phyloP scores from a whole-genome alignment of 495 filamentous ascomycete genomes.

The Chlorociboria aeruginascens region DNA sequence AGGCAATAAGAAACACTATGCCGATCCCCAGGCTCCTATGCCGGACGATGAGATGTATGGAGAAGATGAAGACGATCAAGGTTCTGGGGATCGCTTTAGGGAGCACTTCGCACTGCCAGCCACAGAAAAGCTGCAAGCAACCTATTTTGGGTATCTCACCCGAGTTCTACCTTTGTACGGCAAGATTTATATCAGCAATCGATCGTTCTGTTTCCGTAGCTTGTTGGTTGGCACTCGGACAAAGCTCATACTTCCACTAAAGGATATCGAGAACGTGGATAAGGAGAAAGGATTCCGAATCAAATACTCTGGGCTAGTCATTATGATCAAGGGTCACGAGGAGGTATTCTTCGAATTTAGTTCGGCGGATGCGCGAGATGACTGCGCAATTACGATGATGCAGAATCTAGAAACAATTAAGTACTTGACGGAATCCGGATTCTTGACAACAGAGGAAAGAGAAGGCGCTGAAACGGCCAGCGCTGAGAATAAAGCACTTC shows the following conservation, averaged over 20 bases:
- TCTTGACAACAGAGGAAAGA: conserved; percentile 56
- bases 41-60: conserved; percentile 44
- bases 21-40: conserved; percentile 55
- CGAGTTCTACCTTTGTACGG: conserved; percentile 88
- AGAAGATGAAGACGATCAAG: conserved; percentile 52
- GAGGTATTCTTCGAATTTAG: conserved; percentile 96
- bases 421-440: conserved; percentile 58
- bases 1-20: conserved; percentile 81
- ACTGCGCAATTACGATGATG: conserved; percentile 73
- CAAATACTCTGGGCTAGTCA: conserved; percentile 81
- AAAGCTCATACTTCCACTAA: conserved; percentile 83
- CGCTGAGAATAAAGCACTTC: conserved; percentile 69
- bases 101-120: conserved; percentile 80
- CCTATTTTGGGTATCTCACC: conserved; percentile 80
- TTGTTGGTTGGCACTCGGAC: conserved; percentile 82
- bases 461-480: conserved; percentile 65
- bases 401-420: conserved; percentile 61
- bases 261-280: conserved; percentile 85
- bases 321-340: conserved; percentile 87
- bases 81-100: conserved; percentile 66
- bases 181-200: conserved; percentile 88
- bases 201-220: conserved; percentile 90
- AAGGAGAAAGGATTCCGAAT: conserved; percentile 94
- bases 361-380: conserved; percentile 64
- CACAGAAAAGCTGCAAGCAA: conserved; percentile 76